These are phyloP conservation scores for Gossypium sturtianum DNA, from an alignment of 345 rosid species.

Conservation along the genomic window DNA sequence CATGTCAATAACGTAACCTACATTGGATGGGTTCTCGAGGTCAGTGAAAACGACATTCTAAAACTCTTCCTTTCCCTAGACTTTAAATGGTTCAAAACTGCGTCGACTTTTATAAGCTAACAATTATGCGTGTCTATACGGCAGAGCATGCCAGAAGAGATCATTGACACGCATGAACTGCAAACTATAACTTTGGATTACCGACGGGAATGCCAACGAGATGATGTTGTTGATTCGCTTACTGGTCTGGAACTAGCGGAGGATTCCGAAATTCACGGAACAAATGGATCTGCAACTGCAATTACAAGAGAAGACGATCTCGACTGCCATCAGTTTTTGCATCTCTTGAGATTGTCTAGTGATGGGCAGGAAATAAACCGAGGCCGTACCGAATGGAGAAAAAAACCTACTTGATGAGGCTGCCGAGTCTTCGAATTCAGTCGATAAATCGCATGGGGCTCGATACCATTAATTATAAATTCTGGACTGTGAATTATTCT, in stretches of 20 bases:
- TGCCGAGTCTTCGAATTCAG: neutral
- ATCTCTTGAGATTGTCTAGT: conserved; percentile 63
- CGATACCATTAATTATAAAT: neutral
- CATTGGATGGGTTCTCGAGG: conserved; percentile 96
- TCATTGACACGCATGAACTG: conserved; percentile 80
- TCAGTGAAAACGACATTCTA: conserved; percentile 21
- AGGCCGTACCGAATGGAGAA: conserved; percentile 79
- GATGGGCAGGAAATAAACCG: conserved; percentile 81
- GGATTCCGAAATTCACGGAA: conserved; percentile 27
- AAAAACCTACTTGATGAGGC: conserved; percentile 50
- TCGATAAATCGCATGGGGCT: neutral
- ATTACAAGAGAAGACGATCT: conserved; percentile 17
- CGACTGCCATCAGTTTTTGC: conserved; percentile 48
- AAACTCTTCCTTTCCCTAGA: neutral
- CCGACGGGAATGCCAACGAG: conserved; percentile 85
- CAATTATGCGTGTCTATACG: conserved; percentile 5
- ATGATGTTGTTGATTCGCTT: conserved; percentile 83
- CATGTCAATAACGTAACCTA: conserved; percentile 92
- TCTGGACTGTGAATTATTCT: neutral
- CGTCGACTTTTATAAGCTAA: neutral
- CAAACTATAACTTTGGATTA: conserved; percentile 79
- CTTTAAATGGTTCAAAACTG: neutral
- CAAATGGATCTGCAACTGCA: conserved; percentile 49
- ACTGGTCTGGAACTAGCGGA: conserved; percentile 39
- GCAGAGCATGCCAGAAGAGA: conserved; percentile 94